These are phyloP conservation scores for Leccinum barrowsii DNA, from an alignment of 768 basidiomycete species.

Conservation along the genomic window DNA sequence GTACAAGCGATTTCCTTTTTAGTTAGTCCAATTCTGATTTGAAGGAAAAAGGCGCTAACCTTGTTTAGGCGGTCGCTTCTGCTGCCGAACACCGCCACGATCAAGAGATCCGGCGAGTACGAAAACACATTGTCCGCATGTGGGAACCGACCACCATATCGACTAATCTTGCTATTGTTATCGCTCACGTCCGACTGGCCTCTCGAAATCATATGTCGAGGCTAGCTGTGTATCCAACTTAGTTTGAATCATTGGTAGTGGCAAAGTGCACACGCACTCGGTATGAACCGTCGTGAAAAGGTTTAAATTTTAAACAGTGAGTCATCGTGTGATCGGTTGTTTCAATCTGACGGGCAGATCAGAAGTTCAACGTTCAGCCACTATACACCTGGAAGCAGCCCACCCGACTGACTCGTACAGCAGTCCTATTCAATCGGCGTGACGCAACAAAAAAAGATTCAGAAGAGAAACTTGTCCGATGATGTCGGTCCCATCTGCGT, in stretches of 20 bases:
- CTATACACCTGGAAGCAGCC: neutral
- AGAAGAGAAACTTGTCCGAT: constrained; percentile 4
- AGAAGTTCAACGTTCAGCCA: constrained; percentile 12
- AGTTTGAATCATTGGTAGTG: neutral
- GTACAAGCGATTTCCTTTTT: no score
- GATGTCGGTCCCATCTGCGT: neutral
- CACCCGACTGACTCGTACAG: neutral
- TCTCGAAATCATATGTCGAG: neutral
- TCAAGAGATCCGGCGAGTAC: neutral
- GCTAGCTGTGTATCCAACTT: neutral
- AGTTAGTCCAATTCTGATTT: neutral
- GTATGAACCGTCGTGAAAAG: neutral
- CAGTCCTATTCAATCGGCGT: neutral
- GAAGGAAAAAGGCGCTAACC: neutral
- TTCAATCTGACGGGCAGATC: constrained; percentile 9
- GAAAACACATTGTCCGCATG: neutral
- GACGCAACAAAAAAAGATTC: neutral
- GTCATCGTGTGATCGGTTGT: constrained; percentile 4
- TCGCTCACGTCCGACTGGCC: neutral
- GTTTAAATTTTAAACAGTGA: constrained; percentile 4
- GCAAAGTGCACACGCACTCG: neutral
- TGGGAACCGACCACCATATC: neutral
- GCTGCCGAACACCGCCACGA: neutral
- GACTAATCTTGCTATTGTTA: neutral
- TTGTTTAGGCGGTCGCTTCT: neutral